Evolutionary conservation across 805 yeast genomes (phyloP), one percentile per base, ranked within the genome.

Genomic region (Kazachstania bromeliacearum): DNA sequence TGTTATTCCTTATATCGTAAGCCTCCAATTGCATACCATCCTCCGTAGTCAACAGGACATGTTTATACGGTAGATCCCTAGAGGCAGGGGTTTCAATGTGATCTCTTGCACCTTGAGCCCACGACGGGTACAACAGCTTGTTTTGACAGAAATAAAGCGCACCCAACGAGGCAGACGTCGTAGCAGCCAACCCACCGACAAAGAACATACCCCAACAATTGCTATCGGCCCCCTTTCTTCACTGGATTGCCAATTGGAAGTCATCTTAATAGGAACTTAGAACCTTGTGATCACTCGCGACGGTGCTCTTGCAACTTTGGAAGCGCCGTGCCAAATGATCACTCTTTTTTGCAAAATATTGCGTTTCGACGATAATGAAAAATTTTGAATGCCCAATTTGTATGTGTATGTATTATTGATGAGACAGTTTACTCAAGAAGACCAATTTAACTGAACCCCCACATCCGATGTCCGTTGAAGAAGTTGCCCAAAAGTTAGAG

Each of bases 71-170:
- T 64, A 89, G 66, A 7, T 68, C 81, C 53, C 68, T 76, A 34
- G 65, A 66, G 42, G 72, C 82, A 0, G 98, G 98, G 2, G 82
- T 80, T 30, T 80, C 85, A 7, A 88, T 89, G 12, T 48, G 58
- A 26, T 43, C 71, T 64, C 70, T 72, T 4, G 89, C 95, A 37
- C 77, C 80, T 41, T 85, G 85, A 34, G 85, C 66, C 42, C 71
- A 66, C 2, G 94, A 73, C 0, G 97, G 96, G 51, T 89, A 89
- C 13, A 89, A 77, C 35, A 92, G 53, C 28, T 64, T 62, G 36
- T 67, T 62, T 53, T 87, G 95, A 52, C 64, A 75, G n/a, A 66
- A 51, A 56, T 82, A 82, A 15, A 82, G 54, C 1, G 75, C 76
- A 4, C 66, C 47, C 18, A 78, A 56, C 5, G 68, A 68, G 5